Percentiles rank a stretch among this genome's conserved stretches.
phyloP scores from a whole-genome alignment of 1,284 basidiomycete genomes.

The Ustilago sp. region DNA sequence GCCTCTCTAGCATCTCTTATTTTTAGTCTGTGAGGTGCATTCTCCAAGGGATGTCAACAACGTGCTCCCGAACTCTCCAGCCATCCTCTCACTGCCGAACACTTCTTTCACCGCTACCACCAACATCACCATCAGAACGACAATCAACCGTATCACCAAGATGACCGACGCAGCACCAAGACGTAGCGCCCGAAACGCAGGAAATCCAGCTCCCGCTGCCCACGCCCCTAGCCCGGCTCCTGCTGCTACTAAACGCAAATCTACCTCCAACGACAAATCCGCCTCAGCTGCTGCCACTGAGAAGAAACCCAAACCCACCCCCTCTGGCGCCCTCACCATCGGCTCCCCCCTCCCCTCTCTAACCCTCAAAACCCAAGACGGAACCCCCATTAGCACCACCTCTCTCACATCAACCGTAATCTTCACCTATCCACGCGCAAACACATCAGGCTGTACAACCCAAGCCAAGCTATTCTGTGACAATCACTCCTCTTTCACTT shows the following conservation, averaged over 20 bases:
- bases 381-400: neutral
- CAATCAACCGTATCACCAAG: neutral
- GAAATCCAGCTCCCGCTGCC: conserved; percentile 24
- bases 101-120: neutral
- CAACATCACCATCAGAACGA: neutral
- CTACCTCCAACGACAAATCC: conserved; percentile 17
- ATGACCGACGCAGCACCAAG: conserved; percentile 26
- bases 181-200: conserved; percentile 37
- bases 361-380: conserved; percentile 74
- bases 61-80: neutral
- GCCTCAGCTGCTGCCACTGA: neutral
- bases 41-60: conserved; percentile 4
- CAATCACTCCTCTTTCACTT: conserved; percentile 79
- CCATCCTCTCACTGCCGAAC: neutral
- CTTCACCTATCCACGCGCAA: conserved; percentile 45
- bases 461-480: conserved; percentile 75
- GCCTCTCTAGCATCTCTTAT: neutral
- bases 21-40: neutral
- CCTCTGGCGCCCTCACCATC: conserved; percentile 72
- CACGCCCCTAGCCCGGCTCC: conserved; percentile 9
- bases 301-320: conserved; percentile 34
- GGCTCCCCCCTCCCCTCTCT: conserved; percentile 83
- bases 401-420: conserved; percentile 65
- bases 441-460: conserved; percentile 60
- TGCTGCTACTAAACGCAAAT: conserved; percentile 10